Percentiles rank a stretch among this genome's conserved stretches.
Conservation (phyloP, 345 rosid genomes). For the Excoecaria cochinchinensis region DNA sequence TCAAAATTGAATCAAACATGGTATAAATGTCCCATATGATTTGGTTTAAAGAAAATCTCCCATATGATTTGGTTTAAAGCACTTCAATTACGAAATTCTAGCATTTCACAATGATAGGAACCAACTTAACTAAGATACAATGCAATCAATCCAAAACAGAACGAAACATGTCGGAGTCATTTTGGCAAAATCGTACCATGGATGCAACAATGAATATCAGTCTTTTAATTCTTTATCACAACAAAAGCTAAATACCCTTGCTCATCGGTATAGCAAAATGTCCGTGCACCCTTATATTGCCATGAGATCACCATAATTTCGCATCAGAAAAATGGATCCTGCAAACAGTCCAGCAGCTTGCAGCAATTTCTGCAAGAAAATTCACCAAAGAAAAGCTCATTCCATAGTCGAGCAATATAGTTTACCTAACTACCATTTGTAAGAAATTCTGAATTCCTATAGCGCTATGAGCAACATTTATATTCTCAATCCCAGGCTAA, state of each 20-base stretch:
- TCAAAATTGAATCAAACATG: too few species aligned
- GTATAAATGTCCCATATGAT: too few species aligned
- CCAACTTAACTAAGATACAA: too few species aligned
- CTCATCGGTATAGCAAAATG: not conserved
- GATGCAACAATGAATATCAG: too few species aligned
- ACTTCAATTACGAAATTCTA: too few species aligned
- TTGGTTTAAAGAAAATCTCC: too few species aligned
- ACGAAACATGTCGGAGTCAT: too few species aligned
- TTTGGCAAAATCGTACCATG: too few species aligned
- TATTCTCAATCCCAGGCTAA: not conserved
- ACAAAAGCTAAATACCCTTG: not conserved
- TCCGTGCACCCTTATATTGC: conserved; percentile 42
- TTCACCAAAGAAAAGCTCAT: not conserved
- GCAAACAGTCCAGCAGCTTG: conserved; percentile 71
- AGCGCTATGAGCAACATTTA: not conserved
- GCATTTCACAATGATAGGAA: too few species aligned
- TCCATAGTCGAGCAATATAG: not conserved
- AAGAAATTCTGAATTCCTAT: not conserved
- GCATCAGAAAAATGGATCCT: conserved; percentile 78
- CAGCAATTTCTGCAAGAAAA: conserved; percentile 60
- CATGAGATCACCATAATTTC: conserved; percentile 87
- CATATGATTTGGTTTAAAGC: too few species aligned
- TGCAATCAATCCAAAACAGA: too few species aligned
- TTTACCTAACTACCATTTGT: not conserved
- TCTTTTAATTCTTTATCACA: not conserved